Conservation (phyloP, 371 early-diverging fungal genomes). For the Neoconidiobolus thromboides region DNA sequence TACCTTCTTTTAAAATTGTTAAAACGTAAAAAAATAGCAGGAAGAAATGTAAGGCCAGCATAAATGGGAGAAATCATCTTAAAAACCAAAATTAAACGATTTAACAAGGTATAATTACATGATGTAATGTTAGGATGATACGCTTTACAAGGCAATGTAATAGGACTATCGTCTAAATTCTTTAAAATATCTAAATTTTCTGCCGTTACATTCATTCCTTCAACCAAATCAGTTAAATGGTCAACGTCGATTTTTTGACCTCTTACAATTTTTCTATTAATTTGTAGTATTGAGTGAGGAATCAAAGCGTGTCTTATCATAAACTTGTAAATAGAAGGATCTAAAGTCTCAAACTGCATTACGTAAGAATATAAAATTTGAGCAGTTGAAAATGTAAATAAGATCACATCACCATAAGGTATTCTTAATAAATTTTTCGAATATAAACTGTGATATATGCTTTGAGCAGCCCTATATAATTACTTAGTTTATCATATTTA, state of each 20-base stretch:
- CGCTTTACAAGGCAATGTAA: constrained; percentile 19
- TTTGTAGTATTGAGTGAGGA: not conserved
- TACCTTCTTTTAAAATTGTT: constrained; percentile 32
- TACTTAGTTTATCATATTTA: not conserved
- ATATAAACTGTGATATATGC: not conserved
- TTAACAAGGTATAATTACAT: constrained; percentile 23
- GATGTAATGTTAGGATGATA: constrained; percentile 35
- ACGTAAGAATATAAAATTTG: not conserved
- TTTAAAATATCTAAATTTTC: not conserved
- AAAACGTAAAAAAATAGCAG: constrained; percentile 34
- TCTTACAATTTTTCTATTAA: not conserved
- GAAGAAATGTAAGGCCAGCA: constrained; percentile 6
- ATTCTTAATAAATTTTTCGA: not conserved
- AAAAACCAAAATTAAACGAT: constrained; percentile 28
- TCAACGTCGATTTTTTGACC: not conserved
- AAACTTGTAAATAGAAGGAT: not conserved
- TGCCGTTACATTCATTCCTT: not conserved
- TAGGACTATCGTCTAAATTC: not conserved
- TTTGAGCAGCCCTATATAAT: not conserved
- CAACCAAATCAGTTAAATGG: not conserved
- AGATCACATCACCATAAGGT: not conserved
- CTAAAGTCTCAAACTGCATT: not conserved
- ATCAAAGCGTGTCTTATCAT: not conserved
- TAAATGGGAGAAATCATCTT: constrained; percentile 22
- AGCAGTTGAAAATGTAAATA: not conserved